Evolutionary conservation across 495 filamentous ascomycete genomes (phyloP), one percentile per base, ranked within the genome.

Genomic region (Thermothielavioides terrestris): DNA sequence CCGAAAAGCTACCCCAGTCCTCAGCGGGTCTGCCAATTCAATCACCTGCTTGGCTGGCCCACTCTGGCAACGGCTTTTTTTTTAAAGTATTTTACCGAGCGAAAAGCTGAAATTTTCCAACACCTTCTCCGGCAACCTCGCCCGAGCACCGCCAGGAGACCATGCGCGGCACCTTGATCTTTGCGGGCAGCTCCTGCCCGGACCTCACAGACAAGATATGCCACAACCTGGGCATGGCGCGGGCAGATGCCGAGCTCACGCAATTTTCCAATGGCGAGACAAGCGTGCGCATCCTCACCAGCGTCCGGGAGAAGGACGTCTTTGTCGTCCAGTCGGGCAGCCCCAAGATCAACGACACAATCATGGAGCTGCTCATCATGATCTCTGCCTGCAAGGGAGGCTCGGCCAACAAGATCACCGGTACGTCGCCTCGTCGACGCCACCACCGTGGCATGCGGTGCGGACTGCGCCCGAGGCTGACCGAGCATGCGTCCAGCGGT

Each of bases 341-440:
- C 68, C 75, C 79, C 59, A 90, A 86, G 78, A 94, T 95, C 77
- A 98, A 98, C 70, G 94, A 98, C 70, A 91, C 86, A 55, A 86
- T 98, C 61, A 95, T 98, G 86, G 92, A 98, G 75, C 77, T 98
- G 50, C 80, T 97, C 60, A 96, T 98, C 68, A 90, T 98, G 85
- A 95, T 97, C 59, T 91, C 88, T 50, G 92, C 92, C 43, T 97
- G 92, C 77, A 98, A 95, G 65, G 89, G 92, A 62, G 91, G 90
- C 49, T 97, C 94, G 34, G 87, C 94, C 43, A 94, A 90, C 73
- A 94, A 91, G 56, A 89, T 98, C 68, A 98, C 92, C 61, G 91
- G 91, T 94, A 75, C 56, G 81, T 67, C 46, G 46, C 49, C 14
- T 17, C 20, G 14, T 26, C 14, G 20, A 37, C 38, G 27, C 36